These are phyloP conservation scores for Earliella scabrosa DNA, from an alignment of 1,284 basidiomycete genomes.

Conservation along the genomic window DNA sequence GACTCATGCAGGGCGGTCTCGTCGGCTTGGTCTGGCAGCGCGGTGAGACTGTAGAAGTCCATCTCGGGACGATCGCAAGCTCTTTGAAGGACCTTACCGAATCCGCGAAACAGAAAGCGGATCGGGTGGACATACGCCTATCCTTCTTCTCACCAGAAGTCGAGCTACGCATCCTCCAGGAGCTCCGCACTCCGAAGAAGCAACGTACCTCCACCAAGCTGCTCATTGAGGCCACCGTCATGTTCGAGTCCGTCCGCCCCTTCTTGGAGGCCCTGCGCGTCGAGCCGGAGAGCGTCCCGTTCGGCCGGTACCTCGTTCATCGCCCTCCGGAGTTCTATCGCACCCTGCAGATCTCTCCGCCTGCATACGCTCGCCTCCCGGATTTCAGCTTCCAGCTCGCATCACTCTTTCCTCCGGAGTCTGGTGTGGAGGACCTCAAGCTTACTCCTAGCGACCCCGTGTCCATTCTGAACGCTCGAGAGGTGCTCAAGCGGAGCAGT, in stretches of 20 bases:
- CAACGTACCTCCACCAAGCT: slow-evolving; percentile 25
- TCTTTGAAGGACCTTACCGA: slow-evolving; percentile 29
- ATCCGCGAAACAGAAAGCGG: slow-evolving; percentile 24
- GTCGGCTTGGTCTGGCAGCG: slow-evolving; percentile 37
- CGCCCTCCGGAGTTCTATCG: slow-evolving; percentile 16
- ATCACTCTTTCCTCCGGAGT: slow-evolving; percentile 37
- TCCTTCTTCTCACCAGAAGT: slow-evolving; percentile 37
- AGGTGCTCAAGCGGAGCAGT: slow-evolving; percentile 47
- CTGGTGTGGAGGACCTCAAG: slow-evolving; percentile 20
- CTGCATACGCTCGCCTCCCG: slow-evolving; percentile 32
- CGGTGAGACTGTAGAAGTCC: slow-evolving; percentile 28
- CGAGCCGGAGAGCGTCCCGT: slow-evolving; percentile 35
- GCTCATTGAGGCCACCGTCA: slow-evolving; percentile 34
- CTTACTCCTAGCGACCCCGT: slow-evolving; percentile 22
- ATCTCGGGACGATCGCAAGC: slow-evolving; percentile 32
- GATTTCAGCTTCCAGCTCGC: slow-evolving; percentile 32
- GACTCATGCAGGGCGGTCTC: slow-evolving; percentile 33
- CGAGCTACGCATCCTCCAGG: slow-evolving; percentile 32
- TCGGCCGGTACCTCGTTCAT: slow-evolving; percentile 41
- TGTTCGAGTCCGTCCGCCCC: slow-evolving; percentile 36
- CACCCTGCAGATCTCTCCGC: slow-evolving; percentile 20
- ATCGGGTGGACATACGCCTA: slow-evolving; percentile 28
- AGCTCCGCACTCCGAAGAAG: slow-evolving; percentile 32
- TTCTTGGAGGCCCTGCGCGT: slow-evolving; percentile 36
- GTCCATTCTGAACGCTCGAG: slow-evolving; percentile 43